These are phyloP conservation scores for Hygrophorus russula DNA, from an alignment of 768 basidiomycete genomes.

Conservation along the genomic window DNA sequence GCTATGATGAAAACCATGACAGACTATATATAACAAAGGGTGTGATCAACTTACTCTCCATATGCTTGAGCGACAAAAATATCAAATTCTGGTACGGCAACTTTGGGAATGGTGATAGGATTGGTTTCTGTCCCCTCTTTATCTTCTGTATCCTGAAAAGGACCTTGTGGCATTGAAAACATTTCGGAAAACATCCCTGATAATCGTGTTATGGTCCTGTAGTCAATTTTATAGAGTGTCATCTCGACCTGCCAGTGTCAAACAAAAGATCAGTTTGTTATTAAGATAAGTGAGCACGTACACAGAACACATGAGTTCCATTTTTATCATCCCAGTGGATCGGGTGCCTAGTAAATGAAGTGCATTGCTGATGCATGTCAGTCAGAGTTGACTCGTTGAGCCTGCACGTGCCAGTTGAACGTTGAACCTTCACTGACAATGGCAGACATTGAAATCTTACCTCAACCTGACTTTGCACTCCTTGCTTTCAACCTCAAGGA, in stretches of 20 bases:
- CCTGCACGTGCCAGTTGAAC: no score
- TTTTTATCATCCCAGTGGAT: neutral
- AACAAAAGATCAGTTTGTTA: neutral
- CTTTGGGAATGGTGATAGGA: neutral
- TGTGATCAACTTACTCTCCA: neutral
- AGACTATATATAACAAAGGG: neutral
- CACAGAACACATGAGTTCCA: neutral
- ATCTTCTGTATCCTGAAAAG: neutral
- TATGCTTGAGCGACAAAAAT: constrained; percentile 2
- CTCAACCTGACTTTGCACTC: no score
- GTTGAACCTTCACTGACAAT: no score
- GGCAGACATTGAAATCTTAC: no score
- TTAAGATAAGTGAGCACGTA: neutral
- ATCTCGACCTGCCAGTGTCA: neutral
- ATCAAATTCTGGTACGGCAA: neutral
- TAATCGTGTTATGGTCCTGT: neutral
- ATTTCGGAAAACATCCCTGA: neutral
- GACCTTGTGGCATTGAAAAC: neutral
- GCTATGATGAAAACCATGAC: no score
- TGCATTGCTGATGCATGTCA: no score
- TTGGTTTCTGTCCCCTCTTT: neutral
- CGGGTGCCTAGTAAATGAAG: neutral
- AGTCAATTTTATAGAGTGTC: constrained; percentile 1
- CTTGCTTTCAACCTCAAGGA: no score
- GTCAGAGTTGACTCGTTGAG: no score